Evolutionary conservation across 2,329 filamentous ascomycete genomes (phyloP).

Genomic region (Purpureocillium lavendulum): DNA sequence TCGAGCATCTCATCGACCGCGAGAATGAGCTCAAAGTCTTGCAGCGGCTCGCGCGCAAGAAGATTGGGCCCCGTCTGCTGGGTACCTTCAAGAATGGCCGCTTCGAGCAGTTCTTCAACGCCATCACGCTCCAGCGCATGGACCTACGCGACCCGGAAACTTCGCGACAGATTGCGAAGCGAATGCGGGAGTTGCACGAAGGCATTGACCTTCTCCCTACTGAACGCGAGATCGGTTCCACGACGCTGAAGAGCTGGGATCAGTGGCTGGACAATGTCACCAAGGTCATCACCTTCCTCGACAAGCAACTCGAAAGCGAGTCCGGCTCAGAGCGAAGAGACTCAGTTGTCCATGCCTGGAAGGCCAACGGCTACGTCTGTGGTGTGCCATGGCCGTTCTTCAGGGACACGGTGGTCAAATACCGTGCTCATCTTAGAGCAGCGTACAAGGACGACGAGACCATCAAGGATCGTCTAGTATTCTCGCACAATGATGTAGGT

Average conservation of each 20-base stretch:
- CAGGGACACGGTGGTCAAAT: conserved; percentile 64
- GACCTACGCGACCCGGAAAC: conserved; percentile 77
- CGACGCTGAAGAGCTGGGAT: conserved; percentile 91
- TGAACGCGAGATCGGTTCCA: conserved; percentile 71
- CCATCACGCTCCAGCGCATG: conserved; percentile 65
- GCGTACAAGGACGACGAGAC: conserved; percentile 60
- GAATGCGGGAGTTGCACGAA: conserved; percentile 92
- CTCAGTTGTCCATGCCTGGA: conserved; percentile 46
- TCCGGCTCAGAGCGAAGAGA: conserved; percentile 12
- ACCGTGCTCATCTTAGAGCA: conserved; percentile 64
- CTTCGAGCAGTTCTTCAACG: conserved; percentile 91
- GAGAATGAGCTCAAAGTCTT: conserved; percentile 84
- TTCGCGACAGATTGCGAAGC: conserved; percentile 88
- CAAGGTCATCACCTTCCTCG: conserved; percentile 48
- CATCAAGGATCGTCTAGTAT: conserved; percentile 70
- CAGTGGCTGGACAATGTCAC: conserved; percentile 68
- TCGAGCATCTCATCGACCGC: conserved; percentile 90
- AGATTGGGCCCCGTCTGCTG: conserved; percentile 82
- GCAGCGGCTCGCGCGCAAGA: conserved; percentile 77
- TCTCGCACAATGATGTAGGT: conserved; percentile 94
- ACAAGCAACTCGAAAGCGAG: conserved; percentile 47
- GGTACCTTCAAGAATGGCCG: conserved; percentile 92
- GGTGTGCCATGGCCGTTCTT: conserved; percentile 79
- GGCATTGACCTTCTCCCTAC: conserved; percentile 77
- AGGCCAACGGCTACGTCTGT: conserved; percentile 65